phyloP scores from a whole-genome alignment of 306 rosid genomes.

The Arachis stenosperma region DNA sequence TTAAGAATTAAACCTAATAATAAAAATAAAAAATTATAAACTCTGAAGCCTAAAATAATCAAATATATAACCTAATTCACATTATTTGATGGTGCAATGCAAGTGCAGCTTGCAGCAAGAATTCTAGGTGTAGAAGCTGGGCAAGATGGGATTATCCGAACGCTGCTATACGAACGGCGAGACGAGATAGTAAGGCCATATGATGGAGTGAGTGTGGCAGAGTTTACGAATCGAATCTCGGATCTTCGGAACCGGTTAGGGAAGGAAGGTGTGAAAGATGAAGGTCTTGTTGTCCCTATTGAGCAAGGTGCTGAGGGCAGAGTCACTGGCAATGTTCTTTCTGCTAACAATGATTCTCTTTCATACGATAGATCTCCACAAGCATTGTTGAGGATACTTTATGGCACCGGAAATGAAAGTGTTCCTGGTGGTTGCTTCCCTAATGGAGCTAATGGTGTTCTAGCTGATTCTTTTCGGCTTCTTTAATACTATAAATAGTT shows the following conservation, averaged over 20 bases:
- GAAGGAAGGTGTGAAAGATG: slow-evolving; percentile 59
- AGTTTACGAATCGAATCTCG: slow-evolving; percentile 62
- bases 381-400: slow-evolving; percentile 62
- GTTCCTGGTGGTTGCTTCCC: slow-evolving; percentile 69
- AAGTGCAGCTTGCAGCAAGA: slow-evolving; percentile 35
- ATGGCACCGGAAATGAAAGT: slow-evolving; percentile 54
- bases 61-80: no score
- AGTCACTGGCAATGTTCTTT: slow-evolving; percentile 54
- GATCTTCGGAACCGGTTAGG: slow-evolving; percentile 57
- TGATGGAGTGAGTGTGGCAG: slow-evolving; percentile 56
- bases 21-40: no score
- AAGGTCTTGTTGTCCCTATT: slow-evolving; percentile 62
- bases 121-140: slow-evolving; percentile 80
- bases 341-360: slow-evolving; percentile 52
- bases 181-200: slow-evolving; percentile 39
- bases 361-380: slow-evolving; percentile 54
- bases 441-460: slow-evolving; percentile 55
- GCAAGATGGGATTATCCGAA: slow-evolving; percentile 69
- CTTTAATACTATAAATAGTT: background rate
- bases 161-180: slow-evolving; percentile 46
- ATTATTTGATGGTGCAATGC: no score
- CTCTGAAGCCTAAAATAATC: no score
- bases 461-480: slow-evolving; percentile 45
- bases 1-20: no score
- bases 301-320: slow-evolving; percentile 55